Conservation (phyloP, 2,329 filamentous ascomycete species). For the Emergomyces africanus region DNA sequence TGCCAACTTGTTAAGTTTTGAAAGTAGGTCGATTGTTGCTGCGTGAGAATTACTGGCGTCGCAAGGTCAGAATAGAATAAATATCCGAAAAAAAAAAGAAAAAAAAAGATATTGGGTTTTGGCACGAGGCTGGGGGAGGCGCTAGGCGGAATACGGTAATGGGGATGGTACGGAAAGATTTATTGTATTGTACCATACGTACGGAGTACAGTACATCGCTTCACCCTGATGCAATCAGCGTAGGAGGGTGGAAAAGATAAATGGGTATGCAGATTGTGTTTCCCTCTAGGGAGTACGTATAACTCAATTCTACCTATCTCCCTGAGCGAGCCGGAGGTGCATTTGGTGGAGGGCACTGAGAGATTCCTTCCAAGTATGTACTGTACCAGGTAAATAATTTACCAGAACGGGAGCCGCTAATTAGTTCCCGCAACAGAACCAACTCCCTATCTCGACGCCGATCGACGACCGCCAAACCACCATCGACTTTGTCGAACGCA, state of each 20-base stretch:
- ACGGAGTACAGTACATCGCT: too few species aligned
- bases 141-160: neutral
- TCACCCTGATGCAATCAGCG: too few species aligned
- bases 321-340: neutral
- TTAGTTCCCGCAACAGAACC: neutral
- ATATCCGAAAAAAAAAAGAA: neutral
- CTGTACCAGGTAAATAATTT: too few species aligned
- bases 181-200: too few species aligned
- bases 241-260: too few species aligned
- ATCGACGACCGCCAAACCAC: neutral
- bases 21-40: neutral
- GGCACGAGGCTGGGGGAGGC: too few species aligned
- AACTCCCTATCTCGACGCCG: neutral
- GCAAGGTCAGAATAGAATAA: neutral
- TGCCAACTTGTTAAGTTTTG: neutral
- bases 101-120: neutral
- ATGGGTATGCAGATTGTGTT: neutral
- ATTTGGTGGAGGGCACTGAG: too few species aligned
- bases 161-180: neutral
- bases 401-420: neutral
- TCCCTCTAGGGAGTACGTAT: neutral
- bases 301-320: neutral
- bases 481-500: neutral
- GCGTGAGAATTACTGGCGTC: neutral
- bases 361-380: too few species aligned